These are phyloP conservation scores for Kalaharituber pfeilii DNA, from an alignment of 2,329 filamentous ascomycete genomes.

Conservation along the genomic window DNA sequence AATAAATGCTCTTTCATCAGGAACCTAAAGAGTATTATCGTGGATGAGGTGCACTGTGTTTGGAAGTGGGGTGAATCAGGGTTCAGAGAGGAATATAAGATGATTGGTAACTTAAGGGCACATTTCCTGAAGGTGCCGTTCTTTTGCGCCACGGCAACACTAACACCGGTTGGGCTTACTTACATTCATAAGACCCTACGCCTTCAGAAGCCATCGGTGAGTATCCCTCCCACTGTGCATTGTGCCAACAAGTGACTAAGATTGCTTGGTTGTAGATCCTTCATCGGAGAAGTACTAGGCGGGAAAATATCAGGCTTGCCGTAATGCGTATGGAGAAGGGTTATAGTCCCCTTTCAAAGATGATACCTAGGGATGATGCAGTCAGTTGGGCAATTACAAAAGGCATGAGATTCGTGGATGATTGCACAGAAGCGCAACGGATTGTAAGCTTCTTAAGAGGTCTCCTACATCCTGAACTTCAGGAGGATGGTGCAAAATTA, in stretches of 20 bases:
- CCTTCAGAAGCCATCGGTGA: too few relatives aligned
- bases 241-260: too few relatives aligned
- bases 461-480: background rate
- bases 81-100: background rate
- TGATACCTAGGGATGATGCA: background rate
- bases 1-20: background rate
- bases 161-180: too few relatives aligned
- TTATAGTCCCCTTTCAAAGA: background rate
- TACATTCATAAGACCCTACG: too few relatives aligned
- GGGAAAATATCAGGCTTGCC: too few relatives aligned
- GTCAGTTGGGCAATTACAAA: background rate
- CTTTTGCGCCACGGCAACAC: too few relatives aligned
- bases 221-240: too few relatives aligned
- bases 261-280: too few relatives aligned
- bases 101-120: background rate
- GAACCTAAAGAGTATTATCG: background rate
- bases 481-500: background rate
- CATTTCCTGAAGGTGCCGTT: background rate
- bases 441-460: background rate
- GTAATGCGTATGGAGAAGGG: too few relatives aligned
- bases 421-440: background rate
- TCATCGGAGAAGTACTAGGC: too few relatives aligned
- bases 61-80: background rate
- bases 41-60: background rate
- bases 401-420: background rate